A percentile compares a stretch with the other conserved stretches of the same genome.
phyloP scores from a whole-genome alignment of 176 grass and related monocot species.

The Avena eriantha region DNA sequence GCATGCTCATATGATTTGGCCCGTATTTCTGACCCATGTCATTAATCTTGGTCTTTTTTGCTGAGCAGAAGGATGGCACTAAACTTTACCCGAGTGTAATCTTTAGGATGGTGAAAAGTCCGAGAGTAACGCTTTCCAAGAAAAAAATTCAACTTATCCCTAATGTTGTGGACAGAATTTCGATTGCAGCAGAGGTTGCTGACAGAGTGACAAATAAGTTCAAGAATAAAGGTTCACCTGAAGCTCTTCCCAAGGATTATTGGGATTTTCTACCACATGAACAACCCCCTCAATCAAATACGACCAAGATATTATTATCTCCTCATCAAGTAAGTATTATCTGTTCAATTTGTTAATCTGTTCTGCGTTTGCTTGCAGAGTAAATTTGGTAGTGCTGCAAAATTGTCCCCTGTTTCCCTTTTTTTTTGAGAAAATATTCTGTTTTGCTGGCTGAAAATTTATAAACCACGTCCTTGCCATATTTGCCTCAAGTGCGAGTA shows the following conservation, averaged over 20 bases:
- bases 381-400: background rate
- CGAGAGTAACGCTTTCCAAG: conserved; percentile 49
- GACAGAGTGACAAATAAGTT: conserved; percentile 50
- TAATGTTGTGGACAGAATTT: conserved; percentile 59
- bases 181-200: conserved; percentile 69
- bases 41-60: conserved; percentile 46
- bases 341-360: conserved; percentile 38
- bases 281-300: conserved; percentile 50
- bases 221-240: no score
- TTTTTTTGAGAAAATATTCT: conserved; percentile 32
- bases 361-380: conserved; percentile 18
- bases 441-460: conserved; percentile 6
- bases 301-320: conserved; percentile 65
- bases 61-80: conserved; percentile 54
- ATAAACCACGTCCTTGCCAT: background rate
- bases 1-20: conserved; percentile 36
- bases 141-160: conserved; percentile 37
- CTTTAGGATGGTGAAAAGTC: conserved; percentile 45
- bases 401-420: background rate
- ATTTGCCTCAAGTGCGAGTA: conserved; percentile 1
- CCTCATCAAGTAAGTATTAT: conserved; percentile 82
- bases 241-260: conserved; percentile 67
- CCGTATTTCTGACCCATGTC: conserved; percentile 41
- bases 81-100: conserved; percentile 72
- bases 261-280: conserved; percentile 86